Base-by-base conservation (phyloP, 2,329 filamentous ascomycete species). In the Metarhizium brunneum region DNA sequence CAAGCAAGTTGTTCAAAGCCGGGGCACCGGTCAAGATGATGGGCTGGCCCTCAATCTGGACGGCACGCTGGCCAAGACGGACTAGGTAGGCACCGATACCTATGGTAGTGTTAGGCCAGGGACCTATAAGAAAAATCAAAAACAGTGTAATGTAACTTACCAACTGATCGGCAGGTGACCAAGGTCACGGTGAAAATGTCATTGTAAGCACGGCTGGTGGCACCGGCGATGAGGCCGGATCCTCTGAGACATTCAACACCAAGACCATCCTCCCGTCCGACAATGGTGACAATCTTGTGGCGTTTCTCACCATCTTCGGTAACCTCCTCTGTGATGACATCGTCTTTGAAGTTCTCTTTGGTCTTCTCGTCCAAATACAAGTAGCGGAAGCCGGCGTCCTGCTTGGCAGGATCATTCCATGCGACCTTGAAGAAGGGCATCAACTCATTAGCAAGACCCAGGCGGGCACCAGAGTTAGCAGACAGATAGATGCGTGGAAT, bases 111-210 rank as follows among this genome's bases (percentile, higher is more conserved):
- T 58, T 20, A 50, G 16, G 20, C 16, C 7, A 3, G 20, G 14
- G 14, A 25, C 25, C 2, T 6, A 16, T 29, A 11, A 14, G 18
- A 4, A 35, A 6, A 11, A 10, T 14, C 13, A 29, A 55, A 29
- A 18, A 29, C 7, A 48, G 20, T 29, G 25, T 6, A 6, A 29
- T 14, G 14, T 4, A 16, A 73, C 76, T 73, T 77, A 86, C 94
- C 94, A 69, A 99, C 94, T 64, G 94, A 99, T 69, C 94, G 88
- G 75, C 94, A 99, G 60, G 94, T 99, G 59, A 99, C 94, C 62
- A 99, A 80, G 20, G 94, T 99, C 67, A 96, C 87, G 57, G 94
- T 99, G 78, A 99, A 99, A 71, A 99, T 96, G 71, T 99, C 94
- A 68, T 96, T 92, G 75, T 99, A 99, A 47, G 94, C 94, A 69